These are phyloP conservation scores for Candida endomychidarum DNA, from an alignment of 805 yeast species.

Conservation along the genomic window DNA sequence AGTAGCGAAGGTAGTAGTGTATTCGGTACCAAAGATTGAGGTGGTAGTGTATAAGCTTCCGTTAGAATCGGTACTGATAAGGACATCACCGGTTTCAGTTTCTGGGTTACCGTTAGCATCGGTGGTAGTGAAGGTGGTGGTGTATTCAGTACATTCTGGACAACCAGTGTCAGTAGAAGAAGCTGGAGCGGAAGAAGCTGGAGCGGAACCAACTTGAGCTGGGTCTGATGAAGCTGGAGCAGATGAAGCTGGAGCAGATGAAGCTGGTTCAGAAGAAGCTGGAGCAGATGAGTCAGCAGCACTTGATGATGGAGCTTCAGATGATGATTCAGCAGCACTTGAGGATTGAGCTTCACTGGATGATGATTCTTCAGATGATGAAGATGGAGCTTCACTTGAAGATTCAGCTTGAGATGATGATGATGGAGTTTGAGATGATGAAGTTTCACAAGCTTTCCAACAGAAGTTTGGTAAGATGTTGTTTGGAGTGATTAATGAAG, in stretches of 20 bases:
- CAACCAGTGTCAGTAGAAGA: no score
- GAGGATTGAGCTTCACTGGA: constrained; percentile 5
- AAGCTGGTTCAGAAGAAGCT: neutral
- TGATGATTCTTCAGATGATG: constrained; percentile 1
- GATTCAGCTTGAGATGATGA: constrained; percentile 8
- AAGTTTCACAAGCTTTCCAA: constrained; percentile 15
- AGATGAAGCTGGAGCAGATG: constrained; percentile 2
- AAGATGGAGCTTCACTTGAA: neutral
- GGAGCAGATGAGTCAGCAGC: constrained; percentile 4
- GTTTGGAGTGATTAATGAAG: constrained; percentile 9
- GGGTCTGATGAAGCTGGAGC: neutral
- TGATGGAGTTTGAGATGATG: constrained; percentile 6
- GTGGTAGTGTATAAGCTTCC: constrained; percentile 17
- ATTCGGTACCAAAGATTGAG: constrained; percentile 13
- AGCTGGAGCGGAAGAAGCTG: constrained; percentile 4
- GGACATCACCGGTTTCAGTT: constrained; percentile 17
- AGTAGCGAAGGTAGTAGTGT: constrained; percentile 19
- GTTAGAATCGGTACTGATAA: constrained; percentile 18
- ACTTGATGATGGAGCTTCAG: neutral
- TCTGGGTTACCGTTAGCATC: constrained; percentile 15
- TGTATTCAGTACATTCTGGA: constrained; percentile 16
- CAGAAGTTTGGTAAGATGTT: constrained; percentile 18
- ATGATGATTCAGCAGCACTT: constrained; percentile 1
- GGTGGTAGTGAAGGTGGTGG: constrained; percentile 19
- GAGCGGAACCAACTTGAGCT: neutral